These are phyloP conservation scores for Trichosanthes cucumerina DNA, from an alignment of 306 rosid genomes.

Conservation along the genomic window DNA sequence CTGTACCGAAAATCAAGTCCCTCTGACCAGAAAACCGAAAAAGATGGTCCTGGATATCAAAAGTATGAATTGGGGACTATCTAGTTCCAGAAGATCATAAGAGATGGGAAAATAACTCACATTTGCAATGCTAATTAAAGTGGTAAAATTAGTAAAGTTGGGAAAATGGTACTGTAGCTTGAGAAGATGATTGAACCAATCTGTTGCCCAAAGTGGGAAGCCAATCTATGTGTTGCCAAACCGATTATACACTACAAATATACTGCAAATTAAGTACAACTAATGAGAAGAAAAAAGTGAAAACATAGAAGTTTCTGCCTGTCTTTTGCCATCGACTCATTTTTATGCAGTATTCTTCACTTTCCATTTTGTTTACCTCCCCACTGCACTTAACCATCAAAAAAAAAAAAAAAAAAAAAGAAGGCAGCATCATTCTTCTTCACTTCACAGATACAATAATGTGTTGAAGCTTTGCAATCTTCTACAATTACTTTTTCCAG, in stretches of 20 bases:
- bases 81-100: not conserved
- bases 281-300: not conserved
- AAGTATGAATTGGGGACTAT: not conserved
- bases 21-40: not conserved
- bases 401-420: not conserved
- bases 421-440: not conserved
- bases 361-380: not conserved
- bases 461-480: conserved; percentile 15
- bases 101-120: not conserved
- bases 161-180: conserved; percentile 1
- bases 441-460: conserved; percentile 10
- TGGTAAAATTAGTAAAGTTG: not conserved
- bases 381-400: not conserved
- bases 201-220: conserved; percentile 2
- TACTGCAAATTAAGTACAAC: conserved; percentile 13
- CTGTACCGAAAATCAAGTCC: not conserved
- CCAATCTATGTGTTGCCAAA: not conserved
- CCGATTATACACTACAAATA: conserved; percentile 25
- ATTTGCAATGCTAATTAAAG: not conserved
- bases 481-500: conserved; percentile 18
- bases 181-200: conserved; percentile 13
- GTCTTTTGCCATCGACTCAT: not conserved
- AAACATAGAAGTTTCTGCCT: conserved; percentile 6
- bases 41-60: not conserved
- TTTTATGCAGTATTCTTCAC: not conserved